Evolutionary conservation across 441 rosid genomes (phyloP).

Genomic region (Flueggea neowawraea): DNA sequence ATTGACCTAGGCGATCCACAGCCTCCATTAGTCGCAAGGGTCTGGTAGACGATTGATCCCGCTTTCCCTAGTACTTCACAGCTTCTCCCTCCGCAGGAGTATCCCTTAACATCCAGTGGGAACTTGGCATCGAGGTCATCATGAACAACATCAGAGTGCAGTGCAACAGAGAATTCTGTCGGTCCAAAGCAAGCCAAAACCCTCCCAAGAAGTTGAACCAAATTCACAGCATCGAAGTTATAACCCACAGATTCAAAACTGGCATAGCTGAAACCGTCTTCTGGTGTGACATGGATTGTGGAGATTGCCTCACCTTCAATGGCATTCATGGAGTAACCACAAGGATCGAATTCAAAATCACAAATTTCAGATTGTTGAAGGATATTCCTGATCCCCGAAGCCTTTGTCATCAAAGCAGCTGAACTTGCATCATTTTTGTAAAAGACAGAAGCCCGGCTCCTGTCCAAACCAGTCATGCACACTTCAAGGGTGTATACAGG

Average conservation of each 20-base stretch:
- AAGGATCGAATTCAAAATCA: constrained; percentile 75
- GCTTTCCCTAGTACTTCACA: constrained; percentile 6
- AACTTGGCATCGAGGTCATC: constrained; percentile 7
- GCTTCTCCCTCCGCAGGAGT: not conserved
- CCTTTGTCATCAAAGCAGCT: constrained; percentile 52
- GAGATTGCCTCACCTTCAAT: constrained; percentile 65
- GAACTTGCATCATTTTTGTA: constrained; percentile 34
- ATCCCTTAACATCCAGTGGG: constrained; percentile 13
- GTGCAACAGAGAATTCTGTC: constrained; percentile 53
- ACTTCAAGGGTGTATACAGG: constrained; percentile 66
- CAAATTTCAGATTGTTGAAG: constrained; percentile 65
- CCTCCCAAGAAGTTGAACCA: constrained; percentile 43
- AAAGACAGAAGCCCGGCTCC: constrained; percentile 50
- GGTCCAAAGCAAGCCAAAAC: constrained; percentile 68
- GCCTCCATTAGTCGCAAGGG: too few relatives aligned
- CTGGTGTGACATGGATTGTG: constrained; percentile 79
- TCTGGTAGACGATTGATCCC: constrained; percentile 19
- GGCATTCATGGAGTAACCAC: constrained; percentile 83
- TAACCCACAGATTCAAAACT: constrained; percentile 76
- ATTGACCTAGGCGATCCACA: too few relatives aligned
- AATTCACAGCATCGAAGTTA: constrained; percentile 28
- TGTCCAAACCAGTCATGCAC: constrained; percentile 84
- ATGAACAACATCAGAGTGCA: constrained; percentile 31
- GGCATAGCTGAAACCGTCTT: constrained; percentile 79
- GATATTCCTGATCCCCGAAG: constrained; percentile 70